Evolutionary conservation across 139 green algal genomes (phyloP).

Genomic region (Tetraselmis striata): DNA sequence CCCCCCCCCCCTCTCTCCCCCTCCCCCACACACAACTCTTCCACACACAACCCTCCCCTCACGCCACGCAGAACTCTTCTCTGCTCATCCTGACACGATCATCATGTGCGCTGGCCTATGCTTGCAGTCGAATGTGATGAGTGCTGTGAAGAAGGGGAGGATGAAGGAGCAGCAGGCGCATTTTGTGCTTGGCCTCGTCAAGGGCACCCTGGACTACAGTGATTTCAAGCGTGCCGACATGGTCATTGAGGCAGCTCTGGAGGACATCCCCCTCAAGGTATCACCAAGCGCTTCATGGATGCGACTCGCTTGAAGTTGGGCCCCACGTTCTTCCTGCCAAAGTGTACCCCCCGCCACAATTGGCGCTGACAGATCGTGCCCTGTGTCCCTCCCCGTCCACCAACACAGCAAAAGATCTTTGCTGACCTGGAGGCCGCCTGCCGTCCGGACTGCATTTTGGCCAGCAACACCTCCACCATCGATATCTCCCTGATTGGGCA

Average conservation of each 20-base stretch:
- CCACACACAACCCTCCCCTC: no score
- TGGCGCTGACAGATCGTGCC: no score
- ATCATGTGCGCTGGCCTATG: no score
- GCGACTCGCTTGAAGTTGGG: no score
- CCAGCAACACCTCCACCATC: conserved; percentile 99
- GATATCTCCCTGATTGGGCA: conserved; percentile 81
- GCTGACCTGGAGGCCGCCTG: conserved; percentile 66
- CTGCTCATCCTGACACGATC: no score
- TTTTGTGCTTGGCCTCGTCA: conserved; percentile 53
- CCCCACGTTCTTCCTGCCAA: no score
- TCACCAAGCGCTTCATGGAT: no score
- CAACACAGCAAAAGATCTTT: background rate
- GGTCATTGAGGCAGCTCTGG: conserved; percentile 97
- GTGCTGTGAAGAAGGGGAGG: conserved; percentile 83
- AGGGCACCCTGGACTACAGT: conserved; percentile 71
- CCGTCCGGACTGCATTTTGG: conserved; percentile 76
- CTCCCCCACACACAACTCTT: no score
- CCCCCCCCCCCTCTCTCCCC: no score
- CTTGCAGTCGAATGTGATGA: conserved; percentile 82
- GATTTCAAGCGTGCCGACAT: conserved; percentile 82
- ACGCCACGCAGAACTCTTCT: no score
- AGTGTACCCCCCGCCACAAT: no score
- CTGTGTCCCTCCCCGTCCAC: background rate
- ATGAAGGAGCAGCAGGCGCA: conserved; percentile 60
- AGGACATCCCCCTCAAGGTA: conserved; percentile 86